Conservation (phyloP, 192 early-diverging fungal genomes). For the Phlyctochytrium bullatum region DNA sequence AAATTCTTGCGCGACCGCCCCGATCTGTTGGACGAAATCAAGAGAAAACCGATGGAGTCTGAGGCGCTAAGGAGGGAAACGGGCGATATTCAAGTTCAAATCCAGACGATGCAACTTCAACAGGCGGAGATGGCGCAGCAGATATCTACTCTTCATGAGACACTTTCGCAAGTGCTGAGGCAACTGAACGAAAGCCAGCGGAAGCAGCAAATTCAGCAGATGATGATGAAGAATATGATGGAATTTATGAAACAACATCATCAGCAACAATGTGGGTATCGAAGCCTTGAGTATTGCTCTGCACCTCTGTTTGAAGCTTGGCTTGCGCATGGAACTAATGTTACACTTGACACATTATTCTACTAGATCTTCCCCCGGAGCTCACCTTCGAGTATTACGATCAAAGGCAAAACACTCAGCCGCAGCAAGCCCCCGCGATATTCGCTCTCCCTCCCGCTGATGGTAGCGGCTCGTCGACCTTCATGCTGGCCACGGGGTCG, state of each 20-base stretch:
- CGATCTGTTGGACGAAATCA: constrained; percentile 85
- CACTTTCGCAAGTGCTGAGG: constrained; percentile 66
- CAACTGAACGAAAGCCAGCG: constrained; percentile 72
- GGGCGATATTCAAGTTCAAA: constrained; percentile 71
- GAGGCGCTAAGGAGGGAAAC: constrained; percentile 70
- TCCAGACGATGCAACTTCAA: constrained; percentile 73
- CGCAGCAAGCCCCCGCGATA: too few relatives aligned
- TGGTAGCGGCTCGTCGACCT: too few relatives aligned
- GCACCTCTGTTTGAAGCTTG: background rate
- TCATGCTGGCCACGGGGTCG: too few relatives aligned
- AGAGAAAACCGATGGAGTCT: constrained; percentile 86
- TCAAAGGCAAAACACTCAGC: constrained; percentile 8
- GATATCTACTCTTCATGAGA: constrained; percentile 70
- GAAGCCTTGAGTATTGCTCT: background rate
- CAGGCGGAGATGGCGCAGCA: constrained; percentile 75
- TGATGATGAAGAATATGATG: constrained; percentile 64
- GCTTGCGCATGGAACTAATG: background rate
- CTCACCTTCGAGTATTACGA: constrained; percentile 11
- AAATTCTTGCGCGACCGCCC: constrained; percentile 43
- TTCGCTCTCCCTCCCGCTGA: too few relatives aligned
- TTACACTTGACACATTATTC: too few relatives aligned
- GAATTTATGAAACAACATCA: constrained; percentile 45
- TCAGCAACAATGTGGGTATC: constrained; percentile 9
- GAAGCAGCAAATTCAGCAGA: constrained; percentile 68
- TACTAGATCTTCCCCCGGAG: constrained; percentile 11